Percentiles rank a stretch among this genome's conserved stretches.
phyloP scores from a whole-genome alignment of 2,329 filamentous ascomycete genomes.

The Epichloe coenophiala region DNA sequence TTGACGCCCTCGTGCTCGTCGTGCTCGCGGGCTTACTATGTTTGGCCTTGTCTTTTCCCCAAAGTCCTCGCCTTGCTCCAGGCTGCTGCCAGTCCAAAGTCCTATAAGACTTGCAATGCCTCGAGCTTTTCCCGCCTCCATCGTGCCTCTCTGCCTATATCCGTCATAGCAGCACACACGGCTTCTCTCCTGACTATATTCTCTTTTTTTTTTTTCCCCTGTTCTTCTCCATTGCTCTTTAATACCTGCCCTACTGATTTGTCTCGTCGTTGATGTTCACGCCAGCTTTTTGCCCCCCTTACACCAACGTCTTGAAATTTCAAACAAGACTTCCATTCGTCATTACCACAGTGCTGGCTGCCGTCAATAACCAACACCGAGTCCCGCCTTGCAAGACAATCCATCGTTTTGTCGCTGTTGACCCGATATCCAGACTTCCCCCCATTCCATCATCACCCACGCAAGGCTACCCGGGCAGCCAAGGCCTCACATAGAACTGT shows the following conservation, averaged over 20 bases:
- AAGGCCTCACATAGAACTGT: neutral
- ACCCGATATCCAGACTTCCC: neutral
- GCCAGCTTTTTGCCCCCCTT: neutral
- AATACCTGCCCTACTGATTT: neutral
- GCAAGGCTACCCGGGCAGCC: neutral
- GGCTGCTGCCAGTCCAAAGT: conserved; percentile 2
- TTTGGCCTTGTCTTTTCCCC: neutral
- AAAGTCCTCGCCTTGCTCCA: neutral
- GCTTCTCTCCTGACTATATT: conserved; percentile 7
- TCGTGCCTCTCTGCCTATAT: conserved; percentile 14
- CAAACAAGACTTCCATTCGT: neutral
- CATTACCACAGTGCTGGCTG: neutral
- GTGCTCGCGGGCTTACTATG: neutral
- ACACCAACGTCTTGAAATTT: no score
- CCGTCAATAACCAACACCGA: neutral
- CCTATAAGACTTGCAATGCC: conserved; percentile 44
- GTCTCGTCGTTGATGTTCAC: conserved; percentile 1
- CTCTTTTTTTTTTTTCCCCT: neutral
- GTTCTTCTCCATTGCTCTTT: conserved; percentile 5
- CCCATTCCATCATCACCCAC: neutral
- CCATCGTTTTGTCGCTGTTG: neutral
- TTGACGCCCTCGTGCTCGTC: neutral
- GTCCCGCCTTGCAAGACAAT: neutral
- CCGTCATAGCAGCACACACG: conserved; percentile 6
- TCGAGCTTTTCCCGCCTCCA: conserved; percentile 18